Evolutionary conservation across 208 protist species (phyloP), one percentile per base, ranked within the genome.

Genomic region (Endotrypanum monterogeii): DNA sequence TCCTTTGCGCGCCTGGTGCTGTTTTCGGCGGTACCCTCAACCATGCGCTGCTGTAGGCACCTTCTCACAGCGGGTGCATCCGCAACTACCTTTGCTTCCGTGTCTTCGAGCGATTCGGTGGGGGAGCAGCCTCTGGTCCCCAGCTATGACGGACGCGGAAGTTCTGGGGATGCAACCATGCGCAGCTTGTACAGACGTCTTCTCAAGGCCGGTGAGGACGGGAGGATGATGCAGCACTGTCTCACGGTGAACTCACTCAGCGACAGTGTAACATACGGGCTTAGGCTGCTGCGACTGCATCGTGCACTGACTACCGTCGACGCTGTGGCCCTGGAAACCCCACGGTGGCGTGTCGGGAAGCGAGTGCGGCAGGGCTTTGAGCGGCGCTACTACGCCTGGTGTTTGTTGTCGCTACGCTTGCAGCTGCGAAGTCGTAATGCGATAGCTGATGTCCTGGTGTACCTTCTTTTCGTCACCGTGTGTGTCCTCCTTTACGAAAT

Each of bases 401-500:
- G 73, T 0, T 67, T 96, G 0, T 91, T 93, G 73, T 63, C 66
- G 28, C 65, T 94, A 25, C 88, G 90, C 4, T 76, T 96, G 74
- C 74, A 70, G 50, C 75, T 95, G 57, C 83, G 74, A 46, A 90
- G 86, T 65, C 80, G 80, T 70, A 86, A 85, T 35, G 85, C 90
- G 18, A 83, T 96, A 23, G 88, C 88, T 57, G 87, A 96, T 71
- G 74, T 83, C n/a, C 78, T 96, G 37, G 89, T 95, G 30, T 94
- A 92, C 70, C 8, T 76, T 6, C 80, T 96, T 23, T 93, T 94
- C 54, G 1, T 94, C 30, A 82, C 79, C 0, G 63, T 89, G 67
- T 90, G 77, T 46, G 80, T 91, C 58, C 87, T 94, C 52, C 76
- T 96, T 55, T 96, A 94, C 67, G 83, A 87, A 44, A 94, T 96